Base-by-base conservation (phyloP, 1,284 basidiomycete species). In the Microbotryum intermedium region DNA sequence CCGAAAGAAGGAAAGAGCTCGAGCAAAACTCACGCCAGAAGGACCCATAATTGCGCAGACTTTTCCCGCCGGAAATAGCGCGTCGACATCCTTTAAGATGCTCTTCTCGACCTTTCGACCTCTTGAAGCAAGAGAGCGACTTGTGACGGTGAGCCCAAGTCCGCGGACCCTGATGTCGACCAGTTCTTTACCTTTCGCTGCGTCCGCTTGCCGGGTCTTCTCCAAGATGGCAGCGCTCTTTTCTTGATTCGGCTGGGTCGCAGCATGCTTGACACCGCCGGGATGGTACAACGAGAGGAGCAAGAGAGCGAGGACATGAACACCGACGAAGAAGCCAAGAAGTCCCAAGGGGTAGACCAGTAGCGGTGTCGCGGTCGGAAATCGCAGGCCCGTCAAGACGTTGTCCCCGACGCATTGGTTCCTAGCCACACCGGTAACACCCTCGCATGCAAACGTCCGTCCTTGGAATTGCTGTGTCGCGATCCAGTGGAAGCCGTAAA, bases 21-120 rank as follows among this genome's bases (percentile, higher is more conserved):
- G 9, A 13, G 18, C 21, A 53, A 6, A 6, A 43, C 58, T 28
- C 18, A 63, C 64, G 3, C 66, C 66, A 4, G 54, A 57, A 8
- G 66, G 66, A 1, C 66, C 72, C 66, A 79, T 73, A 62, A 81
- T 78, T 4, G 77, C 77, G 18, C 76, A 76, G 6, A 81, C 73
- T 62, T 79, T 69, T 18, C 79, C 79, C 25, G 76, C 72, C 48
- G 75, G 77, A 62, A 80, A 81, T 21, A 45, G n/a, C 0, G 75
- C 73, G 4, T 73, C 75, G 7, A 80, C 71, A 30, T 76, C 74
- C 39, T 75, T 71, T 29, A 81, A 69, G 48, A 81, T 80, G 4
- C 66, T 66, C 61, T 77, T 77, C 23, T 57, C 47, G 7, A 16
- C 16, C 9, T 25, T 26, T 13, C 46, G 6, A 6, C 54, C 53